phyloP scores from a whole-genome alignment of 2,329 filamentous ascomycete genomes.

The Fusarium sp. region DNA sequence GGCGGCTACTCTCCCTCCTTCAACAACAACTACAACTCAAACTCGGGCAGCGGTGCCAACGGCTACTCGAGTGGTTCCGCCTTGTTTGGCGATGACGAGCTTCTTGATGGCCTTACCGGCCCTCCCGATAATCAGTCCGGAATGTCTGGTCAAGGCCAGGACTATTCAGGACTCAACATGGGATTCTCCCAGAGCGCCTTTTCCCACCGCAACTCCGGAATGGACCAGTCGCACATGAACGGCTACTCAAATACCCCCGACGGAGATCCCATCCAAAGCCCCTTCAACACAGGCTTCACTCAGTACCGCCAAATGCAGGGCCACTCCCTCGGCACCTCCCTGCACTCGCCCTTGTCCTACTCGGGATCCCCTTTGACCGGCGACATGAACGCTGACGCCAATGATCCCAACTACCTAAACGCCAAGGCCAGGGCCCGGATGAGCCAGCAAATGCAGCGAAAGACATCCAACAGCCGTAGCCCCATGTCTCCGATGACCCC shows the following conservation, averaged over 20 bases:
- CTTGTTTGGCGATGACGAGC: constrained; percentile 87
- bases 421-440: constrained; percentile 71
- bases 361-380: constrained; percentile 55
- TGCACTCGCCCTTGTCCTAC: constrained; percentile 56
- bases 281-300: constrained; percentile 84
- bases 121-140: constrained; percentile 64
- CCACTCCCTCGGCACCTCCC: constrained; percentile 66
- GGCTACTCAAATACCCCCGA: constrained; percentile 93
- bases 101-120: constrained; percentile 78
- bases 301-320: constrained; percentile 79
- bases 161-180: constrained; percentile 70
- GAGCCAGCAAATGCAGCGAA: constrained; percentile 75
- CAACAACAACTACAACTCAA: constrained; percentile 66
- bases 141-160: constrained; percentile 66
- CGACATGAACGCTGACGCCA: constrained; percentile 62
- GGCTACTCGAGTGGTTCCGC: constrained; percentile 84
- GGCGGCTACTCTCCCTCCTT: constrained; percentile 72
- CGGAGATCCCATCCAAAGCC: constrained; percentile 90
- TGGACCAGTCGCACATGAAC: constrained; percentile 76
- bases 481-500: constrained; percentile 76
- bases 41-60: constrained; percentile 69
- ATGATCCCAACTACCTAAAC: constrained; percentile 70
- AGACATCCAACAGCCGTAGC: constrained; percentile 79
- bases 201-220: constrained; percentile 64
- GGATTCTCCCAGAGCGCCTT: constrained; percentile 66